Evolutionary conservation across 371 early-diverging fungal species (phyloP), one percentile per base, ranked within the genome.

Genomic region (Mucor lusitanicus): DNA sequence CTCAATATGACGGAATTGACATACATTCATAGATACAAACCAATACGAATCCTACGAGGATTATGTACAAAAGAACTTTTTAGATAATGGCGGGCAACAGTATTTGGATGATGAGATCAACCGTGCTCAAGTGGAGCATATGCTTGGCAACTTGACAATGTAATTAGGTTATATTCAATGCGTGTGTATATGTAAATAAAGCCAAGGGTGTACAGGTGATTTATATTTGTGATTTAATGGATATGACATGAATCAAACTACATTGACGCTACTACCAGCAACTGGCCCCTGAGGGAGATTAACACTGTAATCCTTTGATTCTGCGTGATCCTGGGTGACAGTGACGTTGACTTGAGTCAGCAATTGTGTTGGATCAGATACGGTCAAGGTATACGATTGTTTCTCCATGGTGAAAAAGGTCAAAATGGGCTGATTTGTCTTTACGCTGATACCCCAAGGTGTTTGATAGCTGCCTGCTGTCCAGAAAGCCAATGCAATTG

Each of bases 41-140:
- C 66, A 75, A 32, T 78, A 73, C 46, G 58, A 32, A 5, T 73
- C 72, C 0, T 77, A 77, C 27, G 80, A 77, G 65, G 78, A 80
- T 3, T 80, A 69, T 65, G 72, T 80, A 15, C 69, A 77, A 55
- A 70, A 67, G 17, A 73, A 73, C 48, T 80, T 77, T 59, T 59
- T 80, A 25, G 78, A 77, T 55, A 61, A 68, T 39, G 78, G 76
- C 6, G 76, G 76, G 6, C 69, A 75, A n/a, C 44, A 73, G 30
- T 73, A 73, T 39, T 48, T 80, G 60, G 78, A 80, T 42, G 58
- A 28, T 42, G 81, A 75, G 59, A 74, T 75, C 19, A 67, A 77
- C 28, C 76, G 75, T 53, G 72, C 72, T 19, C 74, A 70, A 57
- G 69, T 80, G 11, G 71, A 80, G 42, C 71, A 74, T 46, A 74